Evolutionary conservation across 2,329 filamentous ascomycete genomes (phyloP), one percentile per base, ranked within the genome.

Genomic region (Cercospora sp.): DNA sequence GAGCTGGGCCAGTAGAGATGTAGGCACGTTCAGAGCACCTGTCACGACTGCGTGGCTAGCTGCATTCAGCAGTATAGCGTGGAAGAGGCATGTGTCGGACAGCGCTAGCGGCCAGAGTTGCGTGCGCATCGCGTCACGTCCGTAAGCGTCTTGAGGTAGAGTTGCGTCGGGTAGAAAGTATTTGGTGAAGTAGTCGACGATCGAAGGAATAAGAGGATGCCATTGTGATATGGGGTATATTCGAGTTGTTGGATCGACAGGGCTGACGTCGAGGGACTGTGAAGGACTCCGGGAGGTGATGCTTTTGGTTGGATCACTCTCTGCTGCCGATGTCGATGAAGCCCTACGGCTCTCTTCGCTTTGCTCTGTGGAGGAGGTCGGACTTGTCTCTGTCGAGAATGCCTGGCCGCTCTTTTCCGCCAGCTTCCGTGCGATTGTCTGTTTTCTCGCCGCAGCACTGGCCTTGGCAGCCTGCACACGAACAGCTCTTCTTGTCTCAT

Each of bases 401-500:
- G 66, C 24, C 24, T 59, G 62, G 21, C 58, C 63, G 26, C 65
- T 61, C 28, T 63, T 64, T 21, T 61, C 66, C 21, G 70, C 70
- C 21, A 70, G 49, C 49, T 63, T 69, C 24, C 69, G 58, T 8
- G 70, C 70, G 30, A 72, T 72, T 21, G 70, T 72, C 26, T 66
- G 59, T 60, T 70, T 70, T n/a, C 70, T 66, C 16, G 70, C 70
- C 6, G 66, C 69, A 24, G 70, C 70, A 57, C 69, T 70, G 13
- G 70, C 66, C 34, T 68, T 70, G 12, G 70, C 70, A 3, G 70
- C 70, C 59, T 72, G 70, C 30, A 70, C 65, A 21, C 73, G 70
- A 37, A 74, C 71, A 5, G 73, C 73, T 61, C 67, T 69, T 24
- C 71, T 57, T 4, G 64, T 69, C 24, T 72, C 73, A 37, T 65